These are phyloP conservation scores for Hyaloscypha bicolor DNA, from an alignment of 495 filamentous ascomycete species.

Conservation along the genomic window DNA sequence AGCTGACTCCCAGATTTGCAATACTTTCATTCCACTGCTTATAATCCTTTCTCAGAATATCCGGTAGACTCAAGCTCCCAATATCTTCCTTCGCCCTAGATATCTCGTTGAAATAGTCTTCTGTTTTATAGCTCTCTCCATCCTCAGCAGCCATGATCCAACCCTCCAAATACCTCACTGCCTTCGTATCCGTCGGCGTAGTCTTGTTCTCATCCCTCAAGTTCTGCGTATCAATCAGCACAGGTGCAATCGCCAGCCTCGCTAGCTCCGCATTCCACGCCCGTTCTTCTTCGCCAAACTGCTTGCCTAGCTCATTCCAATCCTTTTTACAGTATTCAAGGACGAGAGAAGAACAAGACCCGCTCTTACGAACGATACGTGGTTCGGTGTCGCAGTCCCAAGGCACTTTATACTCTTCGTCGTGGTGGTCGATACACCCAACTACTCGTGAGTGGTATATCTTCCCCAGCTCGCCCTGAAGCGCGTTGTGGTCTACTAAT, in stretches of 20 bases:
- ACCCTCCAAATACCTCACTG: constrained; percentile 64
- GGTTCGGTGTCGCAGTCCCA: constrained; percentile 47
- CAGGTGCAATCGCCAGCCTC: constrained; percentile 73
- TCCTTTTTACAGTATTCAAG: constrained; percentile 57
- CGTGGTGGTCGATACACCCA: constrained; percentile 93
- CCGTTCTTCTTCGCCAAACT: not conserved
- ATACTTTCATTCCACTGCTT: constrained; percentile 77
- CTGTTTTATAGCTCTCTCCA: constrained; percentile 52
- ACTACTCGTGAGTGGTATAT: constrained; percentile 42
- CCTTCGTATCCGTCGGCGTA: constrained; percentile 66
- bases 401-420: constrained; percentile 71
- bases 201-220: constrained; percentile 70
- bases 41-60: constrained; percentile 88
- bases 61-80: constrained; percentile 63
- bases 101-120: constrained; percentile 64
- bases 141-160: constrained; percentile 33
- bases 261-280: constrained; percentile 65
- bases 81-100: constrained; percentile 72
- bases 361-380: constrained; percentile 65
- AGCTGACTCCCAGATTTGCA: constrained; percentile 69
- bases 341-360: constrained; percentile 83
- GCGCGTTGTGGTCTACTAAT: constrained; percentile 89
- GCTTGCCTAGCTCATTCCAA: constrained; percentile 52
- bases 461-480: constrained; percentile 55
- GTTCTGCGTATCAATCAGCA: constrained; percentile 85